phyloP scores from a whole-genome alignment of 495 filamentous ascomycete species.

The Tuber brumale region DNA sequence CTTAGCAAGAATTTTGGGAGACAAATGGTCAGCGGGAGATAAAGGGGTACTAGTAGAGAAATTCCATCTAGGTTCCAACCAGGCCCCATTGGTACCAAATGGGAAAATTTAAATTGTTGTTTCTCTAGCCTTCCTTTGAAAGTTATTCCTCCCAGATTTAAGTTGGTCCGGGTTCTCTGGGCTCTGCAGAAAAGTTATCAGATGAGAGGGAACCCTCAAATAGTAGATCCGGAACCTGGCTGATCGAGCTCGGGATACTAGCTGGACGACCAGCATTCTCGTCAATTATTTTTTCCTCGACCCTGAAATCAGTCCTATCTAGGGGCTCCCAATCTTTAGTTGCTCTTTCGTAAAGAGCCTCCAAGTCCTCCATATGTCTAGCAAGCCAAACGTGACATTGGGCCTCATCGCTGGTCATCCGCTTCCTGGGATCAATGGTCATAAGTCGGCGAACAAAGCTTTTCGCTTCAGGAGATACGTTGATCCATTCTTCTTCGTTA shows the following conservation, averaged over 20 bases:
- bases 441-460: conserved; percentile 54
- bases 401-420: conserved; percentile 53
- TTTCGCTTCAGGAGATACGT: conserved; percentile 46
- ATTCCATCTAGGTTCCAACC: neutral
- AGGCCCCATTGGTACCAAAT: neutral
- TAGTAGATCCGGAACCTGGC: neutral
- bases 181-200: neutral
- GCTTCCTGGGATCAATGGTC: conserved; percentile 47
- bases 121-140: neutral
- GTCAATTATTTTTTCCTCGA: neutral
- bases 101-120: neutral
- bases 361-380: conserved; percentile 46
- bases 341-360: conserved; percentile 48
- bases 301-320: neutral
- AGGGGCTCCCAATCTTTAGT: conserved; percentile 47
- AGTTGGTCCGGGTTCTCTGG: neutral
- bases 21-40: neutral
- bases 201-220: neutral
- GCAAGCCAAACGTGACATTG: conserved; percentile 56
- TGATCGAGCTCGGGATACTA: neutral
- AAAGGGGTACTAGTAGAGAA: neutral
- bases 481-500: conserved; percentile 41
- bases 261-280: neutral
- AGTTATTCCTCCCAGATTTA: neutral
- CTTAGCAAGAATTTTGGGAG: neutral